Evolutionary conservation across 2,329 filamentous ascomycete genomes (phyloP), one percentile per base, ranked within the genome.

Genomic region (Zelopaecilomyces penicillatus): DNA sequence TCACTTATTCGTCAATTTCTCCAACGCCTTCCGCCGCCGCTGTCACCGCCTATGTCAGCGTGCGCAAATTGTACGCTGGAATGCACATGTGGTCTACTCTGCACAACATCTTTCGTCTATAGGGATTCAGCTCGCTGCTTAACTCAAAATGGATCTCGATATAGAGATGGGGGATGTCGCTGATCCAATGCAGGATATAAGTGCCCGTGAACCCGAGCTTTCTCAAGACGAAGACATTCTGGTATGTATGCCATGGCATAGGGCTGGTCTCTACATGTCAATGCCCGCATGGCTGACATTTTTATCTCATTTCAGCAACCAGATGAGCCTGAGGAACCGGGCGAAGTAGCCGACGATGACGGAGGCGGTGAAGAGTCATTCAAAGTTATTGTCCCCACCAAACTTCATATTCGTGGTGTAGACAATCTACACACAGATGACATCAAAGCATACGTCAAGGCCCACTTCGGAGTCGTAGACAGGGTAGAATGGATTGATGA

Each of bases 401-500:
- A 93, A 61, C 67, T 96, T n/a, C 83, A 96, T 64, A 70, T 98
- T 42, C 80, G 82, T 48, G 91, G 91, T 19, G 75, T 97, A 4
- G 85, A 95, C 58, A 80, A 83, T 37, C 71, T 97, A 60, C 87
- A 84, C 30, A 89, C 89, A 29, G 75, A 80, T 44, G 81, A 95
- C 51, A 83, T 97, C 55, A 83, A 85, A 54, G 71, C 76, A 47
- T 96, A 89, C 56, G 78, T 87, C 6, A 66, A 71, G 39, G 75
- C 86, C 50, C 78, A 93, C 62, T 88, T 77, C 57, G 67, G 73
- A 32, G 61, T 65, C 10, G 70, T 82, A 45, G 69, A 76, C 45
- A 75, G 78, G 49, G 73, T 96, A 51, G 89, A 97, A 67, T 98
- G 93, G 93, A 88, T 98, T 53, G 87, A 97, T 62, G 93, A 98